These are phyloP conservation scores for Candida insectalens DNA, from an alignment of 805 yeast species.

Conservation along the genomic window DNA sequence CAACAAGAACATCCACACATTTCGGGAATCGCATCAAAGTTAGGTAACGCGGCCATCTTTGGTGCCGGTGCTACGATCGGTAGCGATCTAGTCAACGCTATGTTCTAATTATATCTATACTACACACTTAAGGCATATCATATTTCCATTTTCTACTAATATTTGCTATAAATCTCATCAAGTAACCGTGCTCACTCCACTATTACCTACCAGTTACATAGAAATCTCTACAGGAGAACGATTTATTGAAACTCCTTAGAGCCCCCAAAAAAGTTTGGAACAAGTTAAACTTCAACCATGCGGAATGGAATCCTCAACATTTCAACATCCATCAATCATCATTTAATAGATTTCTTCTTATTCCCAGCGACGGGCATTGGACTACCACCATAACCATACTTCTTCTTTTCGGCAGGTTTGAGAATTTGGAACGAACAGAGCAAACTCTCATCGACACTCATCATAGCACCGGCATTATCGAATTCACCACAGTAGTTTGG, in stretches of 20 bases:
- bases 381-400: conserved; percentile 30
- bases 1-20: conserved; percentile 10
- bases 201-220: no score
- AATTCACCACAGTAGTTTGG: conserved; percentile 99
- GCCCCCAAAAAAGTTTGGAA: not conserved
- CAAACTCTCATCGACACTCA: conserved; percentile 95
- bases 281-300: no score
- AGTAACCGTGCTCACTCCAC: not conserved
- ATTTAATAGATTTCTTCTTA: conserved; percentile 20
- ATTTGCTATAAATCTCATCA: not conserved
- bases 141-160: no score
- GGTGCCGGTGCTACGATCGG: conserved; percentile 98
- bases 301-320: no score
- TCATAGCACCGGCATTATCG: conserved; percentile 99
- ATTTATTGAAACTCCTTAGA: not conserved
- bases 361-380: conserved; percentile 15
- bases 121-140: not conserved
- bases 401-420: conserved; percentile 96
- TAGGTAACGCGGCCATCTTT: conserved; percentile 92
- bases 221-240: no score
- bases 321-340: no score
- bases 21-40: conserved; percentile 32
- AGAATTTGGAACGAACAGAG: conserved; percentile 93
- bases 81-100: conserved; percentile 61
- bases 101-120: conserved; percentile 6